Base-by-base conservation (phyloP, 345 rosid genomes). In the Cardamine occulta region DNA sequence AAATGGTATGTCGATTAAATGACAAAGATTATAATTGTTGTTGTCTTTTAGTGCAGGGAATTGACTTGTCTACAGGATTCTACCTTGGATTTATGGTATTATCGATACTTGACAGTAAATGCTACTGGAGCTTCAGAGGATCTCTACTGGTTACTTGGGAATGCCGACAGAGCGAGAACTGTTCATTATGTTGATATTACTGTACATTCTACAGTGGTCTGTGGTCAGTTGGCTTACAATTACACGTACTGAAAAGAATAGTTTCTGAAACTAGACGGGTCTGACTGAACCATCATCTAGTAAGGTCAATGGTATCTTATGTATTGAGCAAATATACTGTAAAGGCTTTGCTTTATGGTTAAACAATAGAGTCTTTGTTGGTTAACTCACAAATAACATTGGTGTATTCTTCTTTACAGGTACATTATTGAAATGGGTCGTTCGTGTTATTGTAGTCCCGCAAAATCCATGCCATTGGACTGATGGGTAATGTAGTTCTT, bases 91-190 rank as follows among this genome's bases (percentile, higher is more conserved):
- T 63, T 42, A n/a, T 76, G 57, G 53, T 75, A 59, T 44, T 52
- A 40, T 60, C 21, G 23, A 52, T 9, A 40, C 21, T 39, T 15
- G 4, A 31, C 19, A 37, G 58, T 74, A 61, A 21, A 62, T 23
- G 45, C 8, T 42, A 63, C 18, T 61, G 52, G 51, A 31, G 64
- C 68, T 40, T 61, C 39, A 60, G 17, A 17, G 21, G 34, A 12
- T 54, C 14, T 14, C 19, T 63, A 40, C 34, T 63, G 64, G 31
- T 17, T 62, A 52, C 58, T 29, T 68, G 35, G 0, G 17, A 13
- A 31, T 52, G 52, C 69, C 57, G 65, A 69, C 59, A 76, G 47
- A 69, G 42, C n/a, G 29, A 62, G 57, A 76, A 61, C 51, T 62
- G 63, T 48, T 73, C 6, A n/a, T 18, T 57, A 21, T 47, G 21